Evolutionary conservation across 768 basidiomycete genomes (phyloP), one percentile per base, ranked within the genome.

Genomic region (Phylloporus sp.): DNA sequence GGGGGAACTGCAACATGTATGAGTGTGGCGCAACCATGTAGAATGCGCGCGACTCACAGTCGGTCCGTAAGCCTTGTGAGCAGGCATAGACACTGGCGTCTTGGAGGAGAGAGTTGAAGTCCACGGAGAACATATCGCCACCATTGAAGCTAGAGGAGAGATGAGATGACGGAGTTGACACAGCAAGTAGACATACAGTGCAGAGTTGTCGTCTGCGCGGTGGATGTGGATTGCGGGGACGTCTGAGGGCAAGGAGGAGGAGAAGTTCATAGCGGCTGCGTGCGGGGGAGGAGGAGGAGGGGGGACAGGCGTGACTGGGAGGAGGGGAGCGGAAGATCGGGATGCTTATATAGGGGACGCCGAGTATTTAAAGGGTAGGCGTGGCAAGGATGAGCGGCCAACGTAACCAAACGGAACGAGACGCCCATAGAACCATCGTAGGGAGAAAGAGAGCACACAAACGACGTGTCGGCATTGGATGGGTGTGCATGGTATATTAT

Each of bases 331-430:
- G 35, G 31, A 5, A 36, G 40, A 49, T 34, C 16, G 29, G 31
- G 45, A n/a, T n/a, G 24, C 5, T 63, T 66, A 59, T 64, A 64
- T 65, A 65, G 35, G 28, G n/a, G 29, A 23, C 56, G 47, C 50
- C 26, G 36, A 41, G 13, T 22, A 50, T 52, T 52, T 16, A 32
- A 55, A 20, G 36, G 31, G 13, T 12, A 20, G 18, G 48, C 49
- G 48, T 59, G 52, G 55, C 22, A 41, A 45, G 49, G 11, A 20
- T 27, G 47, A n/a, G 47, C 26, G 42, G 36, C 36, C 38, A 47
- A 15, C 41, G 39, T 24, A 24, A 42, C 23, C 28, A 12, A 29
- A n/a, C n/a, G 3, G 10, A 26, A 12, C 13, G 2, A 63, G 31
- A 15, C 61, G 61, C 61, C 49, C 52, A 52, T 41, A 27, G 27